Percentiles rank a stretch among this genome's conserved stretches.
Evolutionary conservation across 2,329 filamentous ascomycete genomes (phyloP).

Genomic region (Diaporthe sp.): DNA sequence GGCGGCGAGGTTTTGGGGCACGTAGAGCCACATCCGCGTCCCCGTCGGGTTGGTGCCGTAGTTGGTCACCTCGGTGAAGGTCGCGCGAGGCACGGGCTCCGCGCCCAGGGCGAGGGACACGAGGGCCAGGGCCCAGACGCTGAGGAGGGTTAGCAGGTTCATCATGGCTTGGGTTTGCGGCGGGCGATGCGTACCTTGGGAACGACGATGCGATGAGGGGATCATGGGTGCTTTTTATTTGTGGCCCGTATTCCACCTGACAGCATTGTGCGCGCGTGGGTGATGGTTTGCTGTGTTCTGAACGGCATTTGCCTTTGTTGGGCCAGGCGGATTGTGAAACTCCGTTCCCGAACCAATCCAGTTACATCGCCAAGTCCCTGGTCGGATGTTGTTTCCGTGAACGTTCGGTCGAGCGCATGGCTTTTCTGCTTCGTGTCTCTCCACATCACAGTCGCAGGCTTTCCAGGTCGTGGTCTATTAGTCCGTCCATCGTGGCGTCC

Average conservation of each 20-base stretch:
- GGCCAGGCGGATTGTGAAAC: conserved; percentile 13
- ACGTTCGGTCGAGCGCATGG: background rate
- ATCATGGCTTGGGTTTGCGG: background rate
- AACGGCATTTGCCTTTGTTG: background rate
- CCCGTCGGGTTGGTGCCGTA: conserved; percentile 54
- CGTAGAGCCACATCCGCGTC: conserved; percentile 58
- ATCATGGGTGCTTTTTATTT: background rate
- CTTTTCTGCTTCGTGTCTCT: background rate
- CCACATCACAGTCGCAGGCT: background rate
- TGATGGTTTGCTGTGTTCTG: background rate
- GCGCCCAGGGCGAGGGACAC: background rate
- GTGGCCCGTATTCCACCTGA: background rate
- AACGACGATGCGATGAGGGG: background rate
- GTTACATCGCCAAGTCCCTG: conserved; percentile 22
- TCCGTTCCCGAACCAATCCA: conserved; percentile 14
- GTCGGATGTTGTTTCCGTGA: conserved; percentile 14
- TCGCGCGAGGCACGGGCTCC: conserved; percentile 17
- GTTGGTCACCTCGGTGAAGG: conserved; percentile 42
- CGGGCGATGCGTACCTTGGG: background rate
- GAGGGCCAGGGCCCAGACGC: conserved; percentile 20
- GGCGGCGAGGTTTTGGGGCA: conserved; percentile 44
- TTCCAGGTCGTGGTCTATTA: background rate
- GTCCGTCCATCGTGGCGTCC: background rate
- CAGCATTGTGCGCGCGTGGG: no score
- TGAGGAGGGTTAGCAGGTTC: conserved; percentile 23